phyloP scores from a whole-genome alignment of 2,329 filamentous ascomycete species.

The Aureobasidium zeae region DNA sequence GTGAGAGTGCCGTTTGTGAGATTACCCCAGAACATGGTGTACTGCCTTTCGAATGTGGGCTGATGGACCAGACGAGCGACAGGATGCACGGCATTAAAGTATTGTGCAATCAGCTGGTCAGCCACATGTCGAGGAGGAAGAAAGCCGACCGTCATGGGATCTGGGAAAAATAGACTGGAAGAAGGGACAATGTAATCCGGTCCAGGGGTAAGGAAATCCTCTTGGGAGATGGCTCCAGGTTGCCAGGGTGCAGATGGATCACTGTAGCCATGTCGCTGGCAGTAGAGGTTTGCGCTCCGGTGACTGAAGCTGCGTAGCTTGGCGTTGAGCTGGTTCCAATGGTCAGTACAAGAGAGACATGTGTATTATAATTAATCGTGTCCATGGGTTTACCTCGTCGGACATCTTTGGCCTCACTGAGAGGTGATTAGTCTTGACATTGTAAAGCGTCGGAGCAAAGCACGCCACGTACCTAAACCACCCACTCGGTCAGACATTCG shows the following conservation, averaged over 20 bases:
- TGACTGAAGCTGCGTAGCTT: conserved; percentile 1
- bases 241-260: conserved; percentile 5
- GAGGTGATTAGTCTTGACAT: background rate
- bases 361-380: fast-evolving
- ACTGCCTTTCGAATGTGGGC: conserved; percentile 56
- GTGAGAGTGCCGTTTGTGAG: conserved; percentile 53
- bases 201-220: conserved; percentile 53
- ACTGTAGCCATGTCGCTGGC: conserved; percentile 6
- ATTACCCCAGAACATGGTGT: conserved; percentile 56
- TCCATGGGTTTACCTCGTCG: conserved; percentile 51
- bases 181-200: conserved; percentile 58
- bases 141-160: conserved; percentile 44
- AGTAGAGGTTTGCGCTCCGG: conserved; percentile 3
- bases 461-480: conserved; percentile 38
- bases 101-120: conserved; percentile 56
- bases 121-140: conserved; percentile 50
- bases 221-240: conserved; percentile 14
- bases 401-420: conserved; percentile 56
- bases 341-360: background rate
- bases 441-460: background rate
- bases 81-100: conserved; percentile 59
- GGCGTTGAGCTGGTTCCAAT: conserved; percentile 3
- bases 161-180: conserved; percentile 57
- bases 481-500: conserved; percentile 65
- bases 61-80: conserved; percentile 60